Evolutionary conservation across 2,329 filamentous ascomycete genomes (phyloP).

Genomic region (Calycina herbarum): DNA sequence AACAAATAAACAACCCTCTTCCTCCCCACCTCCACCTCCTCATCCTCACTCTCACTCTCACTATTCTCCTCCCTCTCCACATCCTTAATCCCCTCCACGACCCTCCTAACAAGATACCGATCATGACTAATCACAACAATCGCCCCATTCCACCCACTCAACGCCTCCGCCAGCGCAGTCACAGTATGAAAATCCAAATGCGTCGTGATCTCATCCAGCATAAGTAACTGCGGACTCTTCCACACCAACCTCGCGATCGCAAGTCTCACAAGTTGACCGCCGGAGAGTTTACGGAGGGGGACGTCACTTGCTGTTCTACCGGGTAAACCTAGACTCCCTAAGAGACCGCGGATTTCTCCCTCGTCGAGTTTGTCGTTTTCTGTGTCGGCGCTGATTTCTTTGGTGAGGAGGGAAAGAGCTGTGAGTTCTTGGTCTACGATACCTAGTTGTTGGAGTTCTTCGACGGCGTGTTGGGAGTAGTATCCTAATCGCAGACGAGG

Average conservation of each 20-base stretch:
- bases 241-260: slow-evolving; percentile 92
- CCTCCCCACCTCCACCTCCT: slow-evolving; percentile 48
- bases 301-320: slow-evolving; percentile 73
- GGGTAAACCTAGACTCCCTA: slow-evolving; percentile 68
- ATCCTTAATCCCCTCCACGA: slow-evolving; percentile 61
- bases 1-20: slow-evolving; percentile 62
- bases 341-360: slow-evolving; percentile 64
- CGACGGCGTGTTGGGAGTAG: slow-evolving; percentile 79
- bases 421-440: slow-evolving; percentile 53
- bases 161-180: slow-evolving; percentile 64
- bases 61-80: slow-evolving; percentile 45
- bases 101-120: slow-evolving; percentile 74
- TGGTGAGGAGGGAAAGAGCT: slow-evolving; percentile 62
- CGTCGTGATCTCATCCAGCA: slow-evolving; percentile 95
- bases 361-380: slow-evolving; percentile 51
- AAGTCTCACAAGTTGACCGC: slow-evolving; percentile 78
- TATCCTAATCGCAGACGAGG: slow-evolving; percentile 70
- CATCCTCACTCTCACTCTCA: slow-evolving; percentile 47
- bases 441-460: slow-evolving; percentile 61
- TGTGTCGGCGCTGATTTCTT: slow-evolving; percentile 51
- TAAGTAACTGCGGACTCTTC: slow-evolving; percentile 96
- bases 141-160: slow-evolving; percentile 70
- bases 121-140: slow-evolving; percentile 80
- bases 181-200: slow-evolving; percentile 85
- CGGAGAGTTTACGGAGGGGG: slow-evolving; percentile 70